Evolutionary conservation across 805 yeast genomes (phyloP), one percentile per base, ranked within the genome.

Genomic region (Ogataea nakhonphanomensis): DNA sequence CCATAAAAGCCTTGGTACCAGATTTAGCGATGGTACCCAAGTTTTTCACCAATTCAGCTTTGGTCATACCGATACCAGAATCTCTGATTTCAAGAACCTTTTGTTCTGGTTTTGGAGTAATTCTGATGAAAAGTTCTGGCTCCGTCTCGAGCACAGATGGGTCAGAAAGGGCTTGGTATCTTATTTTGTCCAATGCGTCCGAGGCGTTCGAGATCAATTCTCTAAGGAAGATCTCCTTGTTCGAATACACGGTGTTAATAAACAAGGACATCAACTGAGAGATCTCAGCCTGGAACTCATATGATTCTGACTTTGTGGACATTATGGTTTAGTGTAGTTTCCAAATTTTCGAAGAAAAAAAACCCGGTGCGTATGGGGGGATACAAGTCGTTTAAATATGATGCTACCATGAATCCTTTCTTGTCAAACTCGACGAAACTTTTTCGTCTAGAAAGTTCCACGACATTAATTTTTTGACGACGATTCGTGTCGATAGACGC

Each of bases 61-160:
- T 93, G 74, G 99, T 93, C 96, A 93, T 89, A 90, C 99, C 99
- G 61, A 93, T 88, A 90, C 99, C 99, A 46, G 98, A 81, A 70
- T 93, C 99, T 76, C 98, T 89, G 68, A 93, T 85, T 74, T 93
- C 98, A 64, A 93, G 77, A 47, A 91, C 83, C 69, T 89, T 88
- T 64, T 82, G 79, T 57, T 93, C 99, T 69, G 95, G 95, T 67
- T 73, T 80, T 68, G 99, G 99, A 53, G 96, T 93, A 63, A 93
- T 80, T 79, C 99, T 88, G 65, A 93, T 90, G 78, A 86, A 93
- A 59, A 93, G 78, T 62, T 93, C 96, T 44, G 96, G 96, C 73
- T 93, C 98, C 49, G 93, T 65, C 62, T 91, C 99, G 64, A 93
- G 79, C 68, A 83, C 81, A 55, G 87, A 72, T 57, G 96, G 95